These are phyloP conservation scores for Fusarium sp. DNA, from an alignment of 2,329 filamentous ascomycete species.

Conservation along the genomic window DNA sequence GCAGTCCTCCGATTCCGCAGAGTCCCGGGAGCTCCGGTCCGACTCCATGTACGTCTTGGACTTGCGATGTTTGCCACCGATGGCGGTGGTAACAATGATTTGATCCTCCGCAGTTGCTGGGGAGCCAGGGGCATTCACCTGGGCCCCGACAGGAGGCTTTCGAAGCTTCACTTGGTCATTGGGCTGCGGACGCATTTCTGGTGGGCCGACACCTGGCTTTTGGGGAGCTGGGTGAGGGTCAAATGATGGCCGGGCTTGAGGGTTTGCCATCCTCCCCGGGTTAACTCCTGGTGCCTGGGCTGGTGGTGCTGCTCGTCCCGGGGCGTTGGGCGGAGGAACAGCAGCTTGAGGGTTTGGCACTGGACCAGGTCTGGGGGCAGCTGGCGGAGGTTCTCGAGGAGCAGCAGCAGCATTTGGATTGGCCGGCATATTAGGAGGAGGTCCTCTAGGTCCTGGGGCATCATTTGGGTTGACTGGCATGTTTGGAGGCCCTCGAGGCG, in stretches of 20 bases:
- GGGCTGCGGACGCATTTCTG: background rate
- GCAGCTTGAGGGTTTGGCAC: background rate
- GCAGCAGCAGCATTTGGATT: background rate
- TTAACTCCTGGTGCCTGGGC: background rate
- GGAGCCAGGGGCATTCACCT: background rate
- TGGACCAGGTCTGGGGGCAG: background rate
- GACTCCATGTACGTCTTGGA: slow-evolving; percentile 7
- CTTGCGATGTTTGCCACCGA: background rate
- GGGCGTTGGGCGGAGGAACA: background rate
- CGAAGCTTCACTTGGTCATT: background rate
- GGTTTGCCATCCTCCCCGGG: background rate
- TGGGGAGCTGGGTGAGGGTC: background rate
- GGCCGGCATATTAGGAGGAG: background rate
- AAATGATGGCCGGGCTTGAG: background rate
- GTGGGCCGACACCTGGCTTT: background rate
- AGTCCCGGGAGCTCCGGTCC: slow-evolving; percentile 12
- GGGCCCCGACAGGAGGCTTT: background rate
- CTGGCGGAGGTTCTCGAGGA: background rate
- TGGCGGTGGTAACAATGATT: slow-evolving; percentile 1
- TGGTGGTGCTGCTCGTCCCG: background rate
- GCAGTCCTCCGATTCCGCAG: slow-evolving; percentile 9
- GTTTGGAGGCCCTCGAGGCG: background rate
- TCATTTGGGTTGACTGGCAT: background rate
- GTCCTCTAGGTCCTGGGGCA: background rate
- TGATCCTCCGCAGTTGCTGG: background rate